These are phyloP conservation scores for Sordariomycetes sp. DNA, from an alignment of 2,329 filamentous ascomycete genomes.

Conservation along the genomic window DNA sequence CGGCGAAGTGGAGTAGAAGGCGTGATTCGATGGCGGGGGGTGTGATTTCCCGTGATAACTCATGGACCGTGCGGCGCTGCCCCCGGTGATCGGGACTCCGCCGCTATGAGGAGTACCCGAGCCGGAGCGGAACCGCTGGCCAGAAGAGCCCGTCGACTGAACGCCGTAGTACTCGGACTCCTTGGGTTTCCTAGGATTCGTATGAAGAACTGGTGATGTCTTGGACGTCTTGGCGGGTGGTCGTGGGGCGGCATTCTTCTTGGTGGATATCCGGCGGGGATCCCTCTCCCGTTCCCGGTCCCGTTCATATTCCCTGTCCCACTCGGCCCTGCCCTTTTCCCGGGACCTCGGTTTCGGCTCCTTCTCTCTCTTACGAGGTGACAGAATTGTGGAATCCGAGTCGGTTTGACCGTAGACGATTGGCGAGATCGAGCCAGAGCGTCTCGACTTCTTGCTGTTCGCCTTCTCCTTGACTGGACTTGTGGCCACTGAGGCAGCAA, in stretches of 20 bases:
- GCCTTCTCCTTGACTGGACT: constrained; percentile 5
- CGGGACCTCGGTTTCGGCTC: background rate
- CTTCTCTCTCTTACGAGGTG: constrained; percentile 1
- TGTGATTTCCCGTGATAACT: constrained; percentile 4
- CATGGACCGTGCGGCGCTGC: constrained; percentile 1
- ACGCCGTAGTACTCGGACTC: constrained; percentile 6
- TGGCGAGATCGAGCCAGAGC: constrained; percentile 3
- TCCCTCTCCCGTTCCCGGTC: constrained; percentile 3
- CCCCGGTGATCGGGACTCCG: constrained; percentile 1
- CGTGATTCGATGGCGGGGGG: background rate
- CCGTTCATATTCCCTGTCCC: background rate
- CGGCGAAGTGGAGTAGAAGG: constrained; percentile 2
- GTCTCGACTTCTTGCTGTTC: constrained; percentile 6
- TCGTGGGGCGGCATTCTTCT: constrained; percentile 4
- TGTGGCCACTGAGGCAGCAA: constrained; percentile 8
- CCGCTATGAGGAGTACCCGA: background rate
- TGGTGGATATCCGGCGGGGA: constrained; percentile 1
- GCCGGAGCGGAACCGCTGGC: constrained; percentile 7
- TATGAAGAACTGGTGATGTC: constrained; percentile 2
- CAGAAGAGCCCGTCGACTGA: background rate
- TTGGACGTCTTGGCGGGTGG: constrained; percentile 1
- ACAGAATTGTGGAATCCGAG: constrained; percentile 2
- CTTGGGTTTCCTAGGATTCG: background rate
- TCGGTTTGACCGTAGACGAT: constrained; percentile 1
- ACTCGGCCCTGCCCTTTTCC: background rate